Base-by-base conservation (phyloP, 371 early-diverging fungal genomes). In the Catenaria anguillulae region DNA sequence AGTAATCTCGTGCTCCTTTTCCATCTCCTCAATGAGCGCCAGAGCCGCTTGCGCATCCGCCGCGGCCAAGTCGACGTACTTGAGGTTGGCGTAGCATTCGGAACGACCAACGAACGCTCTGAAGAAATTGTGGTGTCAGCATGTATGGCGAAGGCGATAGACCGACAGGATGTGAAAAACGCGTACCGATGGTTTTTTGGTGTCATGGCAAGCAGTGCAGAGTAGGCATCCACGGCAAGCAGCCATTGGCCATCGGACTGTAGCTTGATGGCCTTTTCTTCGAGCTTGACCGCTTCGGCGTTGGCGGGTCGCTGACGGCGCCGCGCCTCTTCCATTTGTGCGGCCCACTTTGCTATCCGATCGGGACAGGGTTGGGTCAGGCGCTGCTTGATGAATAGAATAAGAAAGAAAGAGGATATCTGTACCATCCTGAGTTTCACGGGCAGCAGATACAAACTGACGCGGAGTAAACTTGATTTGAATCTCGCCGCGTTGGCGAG, bases 371-470 rank as follows among this genome's bases (percentile, higher is more conserved):
- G 40, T n/a, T 12, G 31, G 56, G 23, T 12, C 24, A 19, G 23
- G 26, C 23, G 21, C 33, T 10, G 19, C 12, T 12, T 56, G 23
- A 5, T 33, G 21, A 24, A 34, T 29, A 13, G 31, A 26, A 56
- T 33, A 26, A 8, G 23, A 23, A 10, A 23, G 12, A 33, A 33
- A 29, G 21, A 62, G 1, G 2, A n/a, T 23, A n/a, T 6, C 19
- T 24, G 29, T 33, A 62, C 62, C 33, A 31, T 62, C 62, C 17
- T 62, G 52, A 2, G 52, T 15, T 34, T 62, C 62, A 21, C 62
- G 33, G 15, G 62, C 62, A 26, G 62, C 62, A 1, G 62, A 36
- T 15, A 23, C 36, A 8, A 50, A 34, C 40, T 52, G 52, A 12
- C 62, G 26, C 33, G 52, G 62, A 21, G 62, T 62, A 35, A 62